A percentile compares a stretch with the other conserved stretches of the same genome.
phyloP scores from a whole-genome alignment of 2,329 filamentous ascomycete genomes.

The Lasiodiplodia hormozganensis region DNA sequence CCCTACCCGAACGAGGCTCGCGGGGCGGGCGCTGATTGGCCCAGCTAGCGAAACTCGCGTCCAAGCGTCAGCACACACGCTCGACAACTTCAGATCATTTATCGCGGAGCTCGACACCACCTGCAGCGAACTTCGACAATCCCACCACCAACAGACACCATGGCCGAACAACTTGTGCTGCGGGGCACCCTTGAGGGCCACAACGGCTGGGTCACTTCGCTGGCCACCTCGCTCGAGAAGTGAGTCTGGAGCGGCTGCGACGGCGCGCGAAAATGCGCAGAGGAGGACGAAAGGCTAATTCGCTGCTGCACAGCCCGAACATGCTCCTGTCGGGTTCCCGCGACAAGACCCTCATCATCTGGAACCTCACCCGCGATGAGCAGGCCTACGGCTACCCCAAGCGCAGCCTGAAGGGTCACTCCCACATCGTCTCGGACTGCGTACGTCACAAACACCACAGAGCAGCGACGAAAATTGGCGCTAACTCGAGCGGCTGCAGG shows the following conservation, averaged over 20 bases:
- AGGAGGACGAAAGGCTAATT: slow-evolving; percentile 39
- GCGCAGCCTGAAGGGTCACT: slow-evolving; percentile 98
- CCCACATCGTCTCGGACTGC: slow-evolving; percentile 99
- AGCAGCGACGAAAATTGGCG: slow-evolving; percentile 44
- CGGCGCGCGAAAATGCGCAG: slow-evolving; percentile 28
- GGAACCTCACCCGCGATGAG: slow-evolving; percentile 99
- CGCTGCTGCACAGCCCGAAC: slow-evolving; percentile 74
- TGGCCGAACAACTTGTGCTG: slow-evolving; percentile 95
- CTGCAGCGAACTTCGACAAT: slow-evolving; percentile 31
- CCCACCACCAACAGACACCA: slow-evolving; percentile 51
- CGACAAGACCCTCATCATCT: slow-evolving; percentile 99
- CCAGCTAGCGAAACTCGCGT: slow-evolving; percentile 21
- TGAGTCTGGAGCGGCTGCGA: slow-evolving; percentile 56
- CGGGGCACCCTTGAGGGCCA: slow-evolving; percentile 98
- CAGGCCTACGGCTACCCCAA: slow-evolving; percentile 98
- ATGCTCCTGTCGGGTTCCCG: slow-evolving; percentile 98
- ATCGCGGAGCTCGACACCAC: slow-evolving; percentile 30
- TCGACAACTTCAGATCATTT: slow-evolving; percentile 30
- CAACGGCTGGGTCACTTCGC: slow-evolving; percentile 98
- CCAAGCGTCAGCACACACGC: slow-evolving; percentile 27
- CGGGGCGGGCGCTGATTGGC: slow-evolving; percentile 20
- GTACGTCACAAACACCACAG: slow-evolving; percentile 66
- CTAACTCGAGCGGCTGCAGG: slow-evolving; percentile 60
- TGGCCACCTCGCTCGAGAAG: slow-evolving; percentile 99
- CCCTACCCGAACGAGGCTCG: slow-evolving; percentile 25